Evolutionary conservation across 73 alveolate species (phyloP).

Genomic region (Effrenium voratum): DNA sequence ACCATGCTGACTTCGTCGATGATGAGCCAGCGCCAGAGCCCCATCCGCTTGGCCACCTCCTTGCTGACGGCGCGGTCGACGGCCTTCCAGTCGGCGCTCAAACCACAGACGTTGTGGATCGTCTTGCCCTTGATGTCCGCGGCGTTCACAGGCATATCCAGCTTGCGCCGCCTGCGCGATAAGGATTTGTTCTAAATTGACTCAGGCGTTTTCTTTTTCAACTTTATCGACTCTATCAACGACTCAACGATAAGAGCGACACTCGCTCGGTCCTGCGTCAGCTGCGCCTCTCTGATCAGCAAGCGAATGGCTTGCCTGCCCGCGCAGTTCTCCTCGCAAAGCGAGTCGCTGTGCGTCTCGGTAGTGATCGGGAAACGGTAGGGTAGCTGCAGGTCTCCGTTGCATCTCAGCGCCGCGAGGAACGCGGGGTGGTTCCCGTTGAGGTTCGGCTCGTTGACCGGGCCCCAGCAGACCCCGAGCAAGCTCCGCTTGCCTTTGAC

Average conservation of each 20-base stretch:
- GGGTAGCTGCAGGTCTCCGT: conserved; percentile 57
- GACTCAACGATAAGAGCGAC: no score
- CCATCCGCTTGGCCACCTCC: conserved; percentile 11
- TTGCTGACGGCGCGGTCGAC: not conserved
- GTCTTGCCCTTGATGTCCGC: conserved; percentile 21
- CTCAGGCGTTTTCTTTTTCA: no score
- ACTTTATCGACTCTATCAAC: no score
- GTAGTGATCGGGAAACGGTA: conserved; percentile 69
- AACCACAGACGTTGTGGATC: conserved; percentile 25
- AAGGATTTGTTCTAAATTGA: no score
- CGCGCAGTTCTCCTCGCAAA: not conserved
- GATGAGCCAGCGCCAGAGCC: conserved; percentile 38
- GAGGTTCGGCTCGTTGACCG: conserved; percentile 54
- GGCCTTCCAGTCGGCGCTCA: not conserved
- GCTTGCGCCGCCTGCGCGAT: conserved; percentile 40
- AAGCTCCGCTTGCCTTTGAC: conserved; percentile 51
- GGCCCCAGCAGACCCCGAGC: conserved; percentile 51
- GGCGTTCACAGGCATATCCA: conserved; percentile 46
- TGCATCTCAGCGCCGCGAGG: conserved; percentile 49
- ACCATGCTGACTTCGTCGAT: conserved; percentile 56
- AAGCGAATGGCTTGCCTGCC: not conserved
- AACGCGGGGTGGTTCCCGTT: conserved; percentile 80
- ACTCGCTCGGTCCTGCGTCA: no score
- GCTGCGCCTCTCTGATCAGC: conserved; percentile 4
- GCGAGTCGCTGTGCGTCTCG: conserved; percentile 19